A percentile compares a stretch with the other conserved stretches of the same genome.
These are phyloP conservation scores for Cenchrus americanus DNA, from an alignment of 176 grass and related monocot species.

Conservation along the genomic window DNA sequence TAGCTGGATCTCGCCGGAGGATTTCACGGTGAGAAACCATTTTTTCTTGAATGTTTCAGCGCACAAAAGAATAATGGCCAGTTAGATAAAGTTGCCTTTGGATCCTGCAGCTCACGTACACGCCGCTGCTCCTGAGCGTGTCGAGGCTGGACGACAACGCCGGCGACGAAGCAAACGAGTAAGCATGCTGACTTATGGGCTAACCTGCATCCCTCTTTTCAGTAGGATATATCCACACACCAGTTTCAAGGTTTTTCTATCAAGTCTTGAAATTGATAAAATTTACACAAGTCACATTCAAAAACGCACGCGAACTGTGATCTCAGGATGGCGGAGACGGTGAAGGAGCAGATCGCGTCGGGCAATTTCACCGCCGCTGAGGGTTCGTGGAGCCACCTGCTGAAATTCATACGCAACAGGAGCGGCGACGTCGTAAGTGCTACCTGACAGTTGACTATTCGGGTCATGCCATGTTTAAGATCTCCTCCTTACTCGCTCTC, in stretches of 20 bases:
- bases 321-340: conserved; percentile 58
- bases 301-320: not conserved
- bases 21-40: conserved; percentile 49
- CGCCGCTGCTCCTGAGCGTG: conserved; percentile 57
- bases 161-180: conserved; percentile 56
- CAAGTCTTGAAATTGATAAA: too few relatives aligned
- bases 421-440: conserved; percentile 65
- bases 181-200: not conserved
- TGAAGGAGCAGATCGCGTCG: conserved; percentile 47
- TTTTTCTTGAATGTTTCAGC: too few relatives aligned
- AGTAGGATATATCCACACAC: too few relatives aligned
- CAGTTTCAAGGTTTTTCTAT: too few relatives aligned
- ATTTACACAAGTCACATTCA: too few relatives aligned
- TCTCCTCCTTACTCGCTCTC: not conserved
- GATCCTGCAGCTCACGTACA: conserved; percentile 62
- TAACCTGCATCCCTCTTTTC: not conserved
- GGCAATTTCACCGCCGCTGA: conserved; percentile 29
- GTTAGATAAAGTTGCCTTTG: too few relatives aligned
- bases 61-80: too few relatives aligned
- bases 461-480: too few relatives aligned
- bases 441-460: not conserved
- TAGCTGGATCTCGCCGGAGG: conserved; percentile 81
- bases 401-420: conserved; percentile 34
- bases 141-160: conserved; percentile 69
- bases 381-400: conserved; percentile 41